Evolutionary conservation across 179 eudicot genomes (phyloP).

Genomic region (Actinidia polygama): DNA sequence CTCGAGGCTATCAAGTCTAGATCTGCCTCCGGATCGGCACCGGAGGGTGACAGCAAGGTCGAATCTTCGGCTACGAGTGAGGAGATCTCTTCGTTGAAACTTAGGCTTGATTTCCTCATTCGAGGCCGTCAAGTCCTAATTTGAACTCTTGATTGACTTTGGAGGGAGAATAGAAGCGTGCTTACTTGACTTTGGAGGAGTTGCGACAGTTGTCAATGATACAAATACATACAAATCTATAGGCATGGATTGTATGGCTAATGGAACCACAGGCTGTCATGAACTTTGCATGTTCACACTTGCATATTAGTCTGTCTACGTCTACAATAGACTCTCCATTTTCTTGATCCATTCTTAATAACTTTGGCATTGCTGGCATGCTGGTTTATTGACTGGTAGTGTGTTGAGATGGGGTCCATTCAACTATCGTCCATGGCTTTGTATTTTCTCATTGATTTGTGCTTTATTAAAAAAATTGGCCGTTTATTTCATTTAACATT

Average conservation of each 20-base stretch:
- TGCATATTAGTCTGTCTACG: background rate
- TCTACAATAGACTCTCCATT: background rate
- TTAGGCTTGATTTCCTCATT: too few relatives aligned
- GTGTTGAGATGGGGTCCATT: background rate
- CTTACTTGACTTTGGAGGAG: slow-evolving; percentile 93
- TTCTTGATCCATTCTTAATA: background rate
- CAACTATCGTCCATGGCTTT: slow-evolving; percentile 11
- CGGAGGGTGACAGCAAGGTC: too few relatives aligned
- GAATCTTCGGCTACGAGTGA: too few relatives aligned
- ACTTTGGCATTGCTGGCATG: background rate
- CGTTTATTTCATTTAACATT: background rate
- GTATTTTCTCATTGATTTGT: slow-evolving; percentile 15
- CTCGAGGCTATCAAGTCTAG: too few relatives aligned
- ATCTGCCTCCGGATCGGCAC: too few relatives aligned
- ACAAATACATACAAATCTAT: slow-evolving; percentile 96
- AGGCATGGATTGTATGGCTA: slow-evolving; percentile 62
- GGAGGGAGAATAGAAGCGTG: slow-evolving; percentile 95
- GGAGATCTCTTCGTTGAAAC: too few relatives aligned
- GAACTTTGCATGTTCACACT: background rate
- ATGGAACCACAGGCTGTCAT: background rate
- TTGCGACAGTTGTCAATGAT: slow-evolving; percentile 77
- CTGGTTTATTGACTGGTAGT: slow-evolving; percentile 4
- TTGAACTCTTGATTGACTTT: too few relatives aligned
- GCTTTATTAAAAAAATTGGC: too few relatives aligned
- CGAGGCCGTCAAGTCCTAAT: too few relatives aligned